Percentiles rank a stretch among this genome's conserved stretches.
Conservation (phyloP, 2,329 filamentous ascomycete genomes). For the Knufia fluminis region DNA sequence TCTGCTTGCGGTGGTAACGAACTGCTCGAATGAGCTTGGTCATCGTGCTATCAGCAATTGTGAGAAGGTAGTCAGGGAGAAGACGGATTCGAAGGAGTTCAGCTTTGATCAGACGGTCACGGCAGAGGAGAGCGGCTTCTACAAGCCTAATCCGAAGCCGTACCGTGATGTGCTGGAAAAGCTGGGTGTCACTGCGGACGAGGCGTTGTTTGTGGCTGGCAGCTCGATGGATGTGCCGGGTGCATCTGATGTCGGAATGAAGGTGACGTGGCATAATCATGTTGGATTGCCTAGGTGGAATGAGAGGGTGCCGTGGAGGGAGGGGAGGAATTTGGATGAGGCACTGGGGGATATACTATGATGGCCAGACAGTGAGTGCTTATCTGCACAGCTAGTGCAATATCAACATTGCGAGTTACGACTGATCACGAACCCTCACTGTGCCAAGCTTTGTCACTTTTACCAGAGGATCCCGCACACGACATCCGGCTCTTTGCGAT, state of each 20-base stretch:
- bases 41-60: slow-evolving; percentile 13
- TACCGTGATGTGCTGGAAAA: slow-evolving; percentile 27
- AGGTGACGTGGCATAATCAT: slow-evolving; percentile 33
- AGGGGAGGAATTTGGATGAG: slow-evolving; percentile 4
- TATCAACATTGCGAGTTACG: too few relatives aligned
- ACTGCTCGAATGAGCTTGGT: slow-evolving; percentile 30
- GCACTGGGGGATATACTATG: slow-evolving; percentile 3
- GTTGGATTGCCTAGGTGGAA: slow-evolving; percentile 10
- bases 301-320: slow-evolving; percentile 6
- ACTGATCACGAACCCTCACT: too few relatives aligned
- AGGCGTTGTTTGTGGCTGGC: slow-evolving; percentile 32
- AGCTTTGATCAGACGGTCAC: slow-evolving; percentile 30
- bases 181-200: slow-evolving; percentile 23
- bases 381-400: too few relatives aligned
- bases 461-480: too few relatives aligned
- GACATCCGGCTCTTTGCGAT: too few relatives aligned
- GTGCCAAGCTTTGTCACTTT: too few relatives aligned
- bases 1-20: slow-evolving; percentile 31
- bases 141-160: slow-evolving; percentile 30
- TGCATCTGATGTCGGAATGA: slow-evolving; percentile 32
- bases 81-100: slow-evolving; percentile 6
- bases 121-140: slow-evolving; percentile 34
- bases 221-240: slow-evolving; percentile 35
- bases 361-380: too few relatives aligned
- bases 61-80: slow-evolving; percentile 5